phyloP scores from a whole-genome alignment of 176 grass and related monocot species.

The Oropetium thomaeum region DNA sequence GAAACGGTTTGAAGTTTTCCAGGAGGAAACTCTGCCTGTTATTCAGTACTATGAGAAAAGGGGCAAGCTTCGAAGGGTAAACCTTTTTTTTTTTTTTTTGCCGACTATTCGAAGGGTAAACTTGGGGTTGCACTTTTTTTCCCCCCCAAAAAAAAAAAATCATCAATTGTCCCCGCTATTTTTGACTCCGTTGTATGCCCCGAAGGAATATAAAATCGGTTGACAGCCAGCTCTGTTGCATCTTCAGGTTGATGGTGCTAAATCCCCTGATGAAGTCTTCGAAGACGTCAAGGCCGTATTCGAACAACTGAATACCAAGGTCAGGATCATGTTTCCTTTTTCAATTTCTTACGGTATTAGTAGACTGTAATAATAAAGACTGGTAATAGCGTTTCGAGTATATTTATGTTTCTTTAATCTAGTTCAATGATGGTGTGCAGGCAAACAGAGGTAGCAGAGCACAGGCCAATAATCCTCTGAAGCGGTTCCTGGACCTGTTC shows the following conservation, averaged over 20 bases:
- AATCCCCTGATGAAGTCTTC: conserved; percentile 43
- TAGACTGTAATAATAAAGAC: neutral
- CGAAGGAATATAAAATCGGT: no score
- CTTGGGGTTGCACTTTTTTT: no score
- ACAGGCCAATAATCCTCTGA: conserved; percentile 29
- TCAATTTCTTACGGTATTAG: neutral
- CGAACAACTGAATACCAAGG: conserved; percentile 16
- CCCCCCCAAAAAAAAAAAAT: no score
- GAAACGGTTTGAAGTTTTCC: conserved; percentile 50
- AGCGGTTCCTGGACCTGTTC: conserved; percentile 18
- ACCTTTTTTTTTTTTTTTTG: no score
- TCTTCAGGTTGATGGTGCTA: conserved; percentile 51
- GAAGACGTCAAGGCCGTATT: conserved; percentile 59
- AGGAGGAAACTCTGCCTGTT: conserved; percentile 47
- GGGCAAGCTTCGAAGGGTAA: conserved; percentile 53
- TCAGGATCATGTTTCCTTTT: conserved; percentile 1
- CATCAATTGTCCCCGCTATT: no score
- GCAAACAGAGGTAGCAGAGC: neutral
- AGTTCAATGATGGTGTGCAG: neutral
- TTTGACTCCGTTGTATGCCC: no score
- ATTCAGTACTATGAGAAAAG: conserved; percentile 46
- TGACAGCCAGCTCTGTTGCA: neutral
- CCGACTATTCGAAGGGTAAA: no score
- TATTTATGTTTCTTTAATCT: neutral
- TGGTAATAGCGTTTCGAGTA: no score